Evolutionary conservation across 2,329 filamentous ascomycete species (phyloP).

Genomic region (Fusarium clavum): DNA sequence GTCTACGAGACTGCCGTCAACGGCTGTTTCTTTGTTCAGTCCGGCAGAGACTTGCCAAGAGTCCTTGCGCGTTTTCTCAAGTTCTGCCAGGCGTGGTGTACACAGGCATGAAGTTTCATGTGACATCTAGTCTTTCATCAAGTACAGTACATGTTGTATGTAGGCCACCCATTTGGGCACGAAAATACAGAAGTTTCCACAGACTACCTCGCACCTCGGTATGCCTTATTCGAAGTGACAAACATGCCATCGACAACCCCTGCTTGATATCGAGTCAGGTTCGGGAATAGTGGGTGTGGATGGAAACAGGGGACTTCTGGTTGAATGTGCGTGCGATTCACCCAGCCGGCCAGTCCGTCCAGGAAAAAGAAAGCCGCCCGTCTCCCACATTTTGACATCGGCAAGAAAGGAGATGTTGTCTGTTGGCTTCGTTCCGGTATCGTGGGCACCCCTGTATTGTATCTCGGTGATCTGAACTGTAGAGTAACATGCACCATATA

Average conservation of each 20-base stretch:
- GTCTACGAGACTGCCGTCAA: constrained; percentile 32
- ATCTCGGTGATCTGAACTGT: background rate
- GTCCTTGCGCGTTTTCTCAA: constrained; percentile 2
- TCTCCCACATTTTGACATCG: constrained; percentile 15
- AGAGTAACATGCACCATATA: background rate
- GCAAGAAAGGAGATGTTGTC: background rate
- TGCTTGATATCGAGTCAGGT: constrained; percentile 30
- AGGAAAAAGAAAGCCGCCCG: constrained; percentile 15
- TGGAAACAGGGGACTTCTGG: constrained; percentile 6
- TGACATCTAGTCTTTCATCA: background rate
- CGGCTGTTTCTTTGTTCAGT: constrained; percentile 16
- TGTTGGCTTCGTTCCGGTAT: constrained; percentile 12
- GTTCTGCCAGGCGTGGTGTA: constrained; percentile 1
- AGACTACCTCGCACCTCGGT: constrained; percentile 24
- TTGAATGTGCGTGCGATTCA: background rate
- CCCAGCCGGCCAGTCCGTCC: background rate
- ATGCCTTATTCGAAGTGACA: constrained; percentile 20
- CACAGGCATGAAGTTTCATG: background rate
- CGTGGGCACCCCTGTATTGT: background rate
- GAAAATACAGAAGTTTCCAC: background rate
- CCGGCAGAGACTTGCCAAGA: background rate
- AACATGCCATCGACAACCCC: constrained; percentile 33
- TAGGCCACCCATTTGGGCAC: background rate
- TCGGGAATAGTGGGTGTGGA: constrained; percentile 38
- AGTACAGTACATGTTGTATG: background rate